Conservation (phyloP, 1,139 yeast species). For the Candida labiduridarum region DNA sequence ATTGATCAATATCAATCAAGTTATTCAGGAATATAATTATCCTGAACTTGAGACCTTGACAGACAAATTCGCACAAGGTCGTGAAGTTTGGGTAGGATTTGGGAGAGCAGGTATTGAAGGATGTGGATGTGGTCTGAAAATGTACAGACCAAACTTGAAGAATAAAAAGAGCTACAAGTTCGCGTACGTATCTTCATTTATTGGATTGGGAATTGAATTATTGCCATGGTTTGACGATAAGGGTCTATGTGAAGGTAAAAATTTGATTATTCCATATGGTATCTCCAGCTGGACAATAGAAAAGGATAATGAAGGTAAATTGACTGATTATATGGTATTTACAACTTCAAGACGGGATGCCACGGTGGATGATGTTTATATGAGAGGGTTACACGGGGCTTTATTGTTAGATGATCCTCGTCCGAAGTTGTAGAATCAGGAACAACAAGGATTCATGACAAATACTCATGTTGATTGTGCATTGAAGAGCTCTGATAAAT, state of each 20-base stretch:
- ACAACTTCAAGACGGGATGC: constrained; percentile 37
- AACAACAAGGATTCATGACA: constrained; percentile 5
- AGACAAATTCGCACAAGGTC: constrained; percentile 14
- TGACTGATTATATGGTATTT: constrained; percentile 32
- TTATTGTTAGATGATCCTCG: constrained; percentile 13
- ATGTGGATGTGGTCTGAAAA: constrained; percentile 52
- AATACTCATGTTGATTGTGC: constrained; percentile 39
- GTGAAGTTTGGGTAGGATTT: constrained; percentile 54
- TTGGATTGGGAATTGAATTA: constrained; percentile 36
- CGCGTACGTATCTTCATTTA: constrained; percentile 34
- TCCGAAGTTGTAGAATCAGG: background rate
- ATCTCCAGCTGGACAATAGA: constrained; percentile 34
- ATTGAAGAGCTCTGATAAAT: constrained; percentile 24
- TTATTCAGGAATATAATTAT: constrained; percentile 14
- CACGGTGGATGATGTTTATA: constrained; percentile 33
- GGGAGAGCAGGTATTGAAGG: constrained; percentile 50
- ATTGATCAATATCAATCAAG: constrained; percentile 24
- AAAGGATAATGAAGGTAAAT: constrained; percentile 15
- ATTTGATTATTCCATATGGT: constrained; percentile 39
- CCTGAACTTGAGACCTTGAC: constrained; percentile 8
- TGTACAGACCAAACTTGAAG: constrained; percentile 49
- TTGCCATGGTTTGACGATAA: constrained; percentile 31
- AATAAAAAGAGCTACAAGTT: constrained; percentile 30
- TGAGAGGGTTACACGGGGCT: constrained; percentile 32
- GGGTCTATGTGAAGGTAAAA: constrained; percentile 22